Conservation (phyloP, 2,329 filamentous ascomycete genomes). For the Cladorrhinum sp. region DNA sequence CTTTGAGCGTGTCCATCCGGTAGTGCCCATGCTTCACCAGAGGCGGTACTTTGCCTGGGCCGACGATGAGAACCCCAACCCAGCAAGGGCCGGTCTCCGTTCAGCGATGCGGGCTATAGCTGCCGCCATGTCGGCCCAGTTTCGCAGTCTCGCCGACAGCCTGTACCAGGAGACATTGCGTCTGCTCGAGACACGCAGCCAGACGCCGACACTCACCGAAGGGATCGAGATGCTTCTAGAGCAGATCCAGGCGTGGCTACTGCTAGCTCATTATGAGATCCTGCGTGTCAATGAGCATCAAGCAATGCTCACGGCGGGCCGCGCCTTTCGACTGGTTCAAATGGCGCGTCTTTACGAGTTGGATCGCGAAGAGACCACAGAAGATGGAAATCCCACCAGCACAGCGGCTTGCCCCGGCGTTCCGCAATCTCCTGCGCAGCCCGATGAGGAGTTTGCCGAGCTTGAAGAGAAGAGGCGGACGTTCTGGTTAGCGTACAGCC, state of each 20-base stretch:
- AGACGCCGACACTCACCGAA: not conserved
- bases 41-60: slow-evolving; percentile 1
- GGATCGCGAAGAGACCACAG: not conserved
- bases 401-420: too few relatives aligned
- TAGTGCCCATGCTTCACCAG: not conserved
- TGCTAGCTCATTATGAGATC: slow-evolving; percentile 9
- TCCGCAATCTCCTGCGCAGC: too few relatives aligned
- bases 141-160: not conserved
- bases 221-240: not conserved
- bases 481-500: slow-evolving; percentile 3
- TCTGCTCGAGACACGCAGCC: not conserved
- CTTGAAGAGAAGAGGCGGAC: slow-evolving; percentile 4
- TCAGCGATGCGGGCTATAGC: slow-evolving; percentile 6
- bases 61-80: not conserved
- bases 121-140: slow-evolving; percentile 3
- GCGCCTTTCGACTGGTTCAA: slow-evolving; percentile 5
- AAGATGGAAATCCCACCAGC: not conserved
- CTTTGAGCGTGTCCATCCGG: slow-evolving; percentile 8
- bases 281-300: not conserved
- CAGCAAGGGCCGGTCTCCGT: not conserved
- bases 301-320: slow-evolving; percentile 4
- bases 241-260: slow-evolving; percentile 5
- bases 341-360: slow-evolving; percentile 1
- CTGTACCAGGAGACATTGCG: not conserved
- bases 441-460: not conserved